phyloP scores from a whole-genome alignment of 441 rosid species.

The Adansonia rubrostipa region DNA sequence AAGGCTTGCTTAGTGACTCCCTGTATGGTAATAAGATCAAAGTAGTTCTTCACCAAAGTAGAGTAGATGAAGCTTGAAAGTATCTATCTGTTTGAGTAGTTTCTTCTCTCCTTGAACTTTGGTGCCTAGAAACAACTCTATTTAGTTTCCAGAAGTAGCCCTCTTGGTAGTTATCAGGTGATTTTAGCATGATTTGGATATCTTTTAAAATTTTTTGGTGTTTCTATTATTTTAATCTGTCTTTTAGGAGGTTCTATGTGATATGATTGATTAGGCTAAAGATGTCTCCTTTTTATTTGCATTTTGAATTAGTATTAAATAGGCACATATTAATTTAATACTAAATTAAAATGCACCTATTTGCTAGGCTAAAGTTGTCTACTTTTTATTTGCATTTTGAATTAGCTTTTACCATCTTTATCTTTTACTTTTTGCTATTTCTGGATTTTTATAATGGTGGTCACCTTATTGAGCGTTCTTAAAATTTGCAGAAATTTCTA shows the following conservation, averaged over 20 bases:
- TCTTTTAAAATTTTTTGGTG: neutral
- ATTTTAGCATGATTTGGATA: neutral
- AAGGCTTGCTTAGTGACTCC: neutral
- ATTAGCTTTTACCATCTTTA: neutral
- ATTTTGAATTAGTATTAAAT: no score
- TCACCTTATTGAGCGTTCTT: constrained; percentile 9
- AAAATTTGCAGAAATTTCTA: neutral
- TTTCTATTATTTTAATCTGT: neutral
- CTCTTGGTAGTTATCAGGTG: neutral
- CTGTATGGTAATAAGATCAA: neutral
- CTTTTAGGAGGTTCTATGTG: neutral
- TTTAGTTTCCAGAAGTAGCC: neutral
- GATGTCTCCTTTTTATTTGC: neutral
- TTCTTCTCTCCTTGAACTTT: neutral
- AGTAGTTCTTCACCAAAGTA: neutral
- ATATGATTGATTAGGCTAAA: constrained; percentile 1
- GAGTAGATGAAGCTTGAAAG: neutral
- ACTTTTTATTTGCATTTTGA: neutral
- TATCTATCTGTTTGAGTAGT: neutral
- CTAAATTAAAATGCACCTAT: no score
- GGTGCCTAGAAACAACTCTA: neutral
- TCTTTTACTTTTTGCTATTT: constrained; percentile 2
- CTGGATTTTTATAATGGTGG: constrained; percentile 14
- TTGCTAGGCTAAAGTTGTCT: neutral
- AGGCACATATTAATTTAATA: no score